Evolutionary conservation across 208 protist species (phyloP).

Genomic region (Leishmania major): DNA sequence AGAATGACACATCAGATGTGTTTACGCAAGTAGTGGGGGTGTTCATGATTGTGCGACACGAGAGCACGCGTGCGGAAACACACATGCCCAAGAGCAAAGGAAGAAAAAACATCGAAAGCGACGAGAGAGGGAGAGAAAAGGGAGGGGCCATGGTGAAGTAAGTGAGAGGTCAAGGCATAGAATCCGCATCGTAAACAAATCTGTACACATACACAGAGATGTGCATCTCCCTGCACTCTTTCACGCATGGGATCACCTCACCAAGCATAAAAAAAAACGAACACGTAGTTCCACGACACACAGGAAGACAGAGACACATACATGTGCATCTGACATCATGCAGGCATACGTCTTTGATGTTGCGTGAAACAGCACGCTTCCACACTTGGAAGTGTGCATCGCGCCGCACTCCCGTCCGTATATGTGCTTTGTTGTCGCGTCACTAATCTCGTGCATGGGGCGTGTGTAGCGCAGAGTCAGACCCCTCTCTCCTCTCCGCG

Average conservation of each 20-base stretch:
- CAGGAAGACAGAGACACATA: conserved; percentile 6
- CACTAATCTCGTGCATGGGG: neutral
- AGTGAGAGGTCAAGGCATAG: neutral
- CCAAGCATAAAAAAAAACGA: too few relatives aligned
- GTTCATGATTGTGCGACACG: neutral
- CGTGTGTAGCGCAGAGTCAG: neutral
- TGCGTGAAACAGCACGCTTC: too few relatives aligned
- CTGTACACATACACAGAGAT: conserved; percentile 12
- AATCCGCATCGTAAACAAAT: neutral
- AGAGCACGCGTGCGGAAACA: neutral
- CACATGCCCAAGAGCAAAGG: neutral
- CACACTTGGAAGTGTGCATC: too few relatives aligned
- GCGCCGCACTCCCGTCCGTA: too few relatives aligned
- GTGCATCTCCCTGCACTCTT: neutral
- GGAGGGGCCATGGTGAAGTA: neutral
- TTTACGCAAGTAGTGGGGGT: neutral
- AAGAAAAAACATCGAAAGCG: too few relatives aligned
- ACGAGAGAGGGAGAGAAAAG: too few relatives aligned
- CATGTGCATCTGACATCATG: fast-evolving
- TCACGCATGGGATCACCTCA: too few relatives aligned
- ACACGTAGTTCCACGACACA: too few relatives aligned
- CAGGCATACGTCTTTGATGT: neutral
- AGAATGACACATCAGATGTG: neutral
- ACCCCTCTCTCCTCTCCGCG: neutral
- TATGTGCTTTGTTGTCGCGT: too few relatives aligned